Percentiles rank a stretch among this genome's conserved stretches.
Evolutionary conservation across 176 grass and related monocot genomes (phyloP).

Genomic region (Musa acuminata): DNA sequence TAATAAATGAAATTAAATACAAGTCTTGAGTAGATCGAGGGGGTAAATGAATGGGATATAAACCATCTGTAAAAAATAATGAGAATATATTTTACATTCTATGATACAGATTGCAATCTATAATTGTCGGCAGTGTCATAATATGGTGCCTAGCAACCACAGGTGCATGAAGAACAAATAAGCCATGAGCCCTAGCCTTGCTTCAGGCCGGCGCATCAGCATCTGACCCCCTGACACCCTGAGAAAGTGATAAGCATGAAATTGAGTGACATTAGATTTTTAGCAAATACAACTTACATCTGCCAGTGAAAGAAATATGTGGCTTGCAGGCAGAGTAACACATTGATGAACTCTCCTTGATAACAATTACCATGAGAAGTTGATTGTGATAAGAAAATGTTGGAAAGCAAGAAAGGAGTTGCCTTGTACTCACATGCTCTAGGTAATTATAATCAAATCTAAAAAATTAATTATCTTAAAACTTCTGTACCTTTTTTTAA

Average conservation of each 20-base stretch:
- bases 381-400: not conserved
- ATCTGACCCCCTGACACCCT: slow-evolving; percentile 87
- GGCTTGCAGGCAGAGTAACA: not conserved
- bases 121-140: slow-evolving; percentile 31
- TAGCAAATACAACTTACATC: not conserved
- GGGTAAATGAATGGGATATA: slow-evolving; percentile 28
- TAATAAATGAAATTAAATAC: not conserved
- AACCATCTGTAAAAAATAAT: slow-evolving; percentile 20
- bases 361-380: not conserved
- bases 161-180: slow-evolving; percentile 81
- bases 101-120: slow-evolving; percentile 53
- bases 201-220: slow-evolving; percentile 70
- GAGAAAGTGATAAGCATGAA: slow-evolving; percentile 29
- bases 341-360: too few species aligned
- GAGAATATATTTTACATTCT: slow-evolving; percentile 22
- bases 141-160: slow-evolving; percentile 74
- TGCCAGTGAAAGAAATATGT: not conserved
- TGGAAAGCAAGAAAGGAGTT: not conserved
- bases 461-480: not conserved
- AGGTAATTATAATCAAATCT: not conserved
- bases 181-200: slow-evolving; percentile 66
- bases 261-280: not conserved
- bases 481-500: not conserved
- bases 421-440: not conserved
- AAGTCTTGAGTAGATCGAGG: not conserved